Conservation (phyloP, 2,329 filamentous ascomycete genomes). For the Lachnellula cervina region DNA sequence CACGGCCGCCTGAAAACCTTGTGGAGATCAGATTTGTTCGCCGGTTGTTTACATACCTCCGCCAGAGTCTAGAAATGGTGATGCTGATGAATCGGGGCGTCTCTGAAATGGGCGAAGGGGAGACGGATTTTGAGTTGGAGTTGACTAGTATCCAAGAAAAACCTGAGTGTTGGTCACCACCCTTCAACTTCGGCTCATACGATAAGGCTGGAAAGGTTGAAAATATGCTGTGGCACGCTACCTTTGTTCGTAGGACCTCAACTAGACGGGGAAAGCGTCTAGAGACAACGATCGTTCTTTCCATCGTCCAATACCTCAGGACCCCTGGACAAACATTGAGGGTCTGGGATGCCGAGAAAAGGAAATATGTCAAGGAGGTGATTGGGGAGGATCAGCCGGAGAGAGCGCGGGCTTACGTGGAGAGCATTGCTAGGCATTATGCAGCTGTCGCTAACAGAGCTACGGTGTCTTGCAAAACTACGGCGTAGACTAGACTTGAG, state of each 20-base stretch:
- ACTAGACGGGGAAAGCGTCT: too few relatives aligned
- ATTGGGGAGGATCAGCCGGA: background rate
- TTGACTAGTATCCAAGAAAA: background rate
- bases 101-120: background rate
- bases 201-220: too few relatives aligned
- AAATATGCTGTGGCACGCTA: too few relatives aligned
- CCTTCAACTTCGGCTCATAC: too few relatives aligned
- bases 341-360: background rate
- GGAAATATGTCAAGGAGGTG: background rate
- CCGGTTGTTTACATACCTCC: background rate
- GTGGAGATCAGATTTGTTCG: background rate
- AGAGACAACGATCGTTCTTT: background rate
- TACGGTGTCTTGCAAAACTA: background rate
- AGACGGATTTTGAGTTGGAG: background rate
- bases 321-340: background rate
- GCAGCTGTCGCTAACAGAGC: background rate
- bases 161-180: too few relatives aligned
- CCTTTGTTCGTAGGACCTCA: too few relatives aligned
- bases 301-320: background rate
- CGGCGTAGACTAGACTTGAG: too few relatives aligned
- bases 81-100: background rate
- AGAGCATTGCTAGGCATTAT: background rate
- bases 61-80: background rate
- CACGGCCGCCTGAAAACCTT: too few relatives aligned
- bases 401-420: background rate